Evolutionary conservation across 768 basidiomycete species (phyloP), one percentile per base, ranked within the genome.

Genomic region (Russula lepida): DNA sequence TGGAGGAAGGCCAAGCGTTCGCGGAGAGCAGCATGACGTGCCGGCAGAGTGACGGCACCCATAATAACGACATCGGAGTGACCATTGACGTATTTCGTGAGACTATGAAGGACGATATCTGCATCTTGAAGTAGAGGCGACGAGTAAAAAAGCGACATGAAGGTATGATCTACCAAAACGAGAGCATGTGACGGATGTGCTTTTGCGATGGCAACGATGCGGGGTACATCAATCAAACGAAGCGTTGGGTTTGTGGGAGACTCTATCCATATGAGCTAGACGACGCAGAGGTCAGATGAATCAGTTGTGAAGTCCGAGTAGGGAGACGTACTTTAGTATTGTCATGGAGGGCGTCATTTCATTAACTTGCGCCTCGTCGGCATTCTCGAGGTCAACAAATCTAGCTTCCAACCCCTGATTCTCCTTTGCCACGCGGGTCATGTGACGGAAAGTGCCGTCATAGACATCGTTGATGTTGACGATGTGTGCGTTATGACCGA

Each of bases 211-310:
- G 78, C 69, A 27, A 83, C 79, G 65, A 98, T 82, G 56, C 84
- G 81, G 1, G 78, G 73, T 70, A 98, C 85, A 68, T 92, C 88
- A 39, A 95, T 84, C 39, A 98, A 75, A 19, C 89, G 84, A 11
- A 98, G 84, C 1, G 92, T 92, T 0, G 95, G 95, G 75, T 98
- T 98, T 3, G 95, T 98, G 0, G 94, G 95, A 0, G 90, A 79
- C 74, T 99, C 95, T 66, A 97, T 84, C 93, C 94, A 98, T 58
- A 99, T 81, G 11, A 97, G 77, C 91, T 95, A 21, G 63, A 7
- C 21, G 27, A 19, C 23, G 27, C 8, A 56, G n/a, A 19, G 28
- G 55, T 25, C 30, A 64, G 44, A 58, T 12, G 7, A 13, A 6
- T 3, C 1, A 13, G 19, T 54, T 19, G n/a, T n/a, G 25, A 43